Evolutionary conservation across 2,329 filamentous ascomycete species (phyloP).

Genomic region (Aureobasidium uvarum): DNA sequence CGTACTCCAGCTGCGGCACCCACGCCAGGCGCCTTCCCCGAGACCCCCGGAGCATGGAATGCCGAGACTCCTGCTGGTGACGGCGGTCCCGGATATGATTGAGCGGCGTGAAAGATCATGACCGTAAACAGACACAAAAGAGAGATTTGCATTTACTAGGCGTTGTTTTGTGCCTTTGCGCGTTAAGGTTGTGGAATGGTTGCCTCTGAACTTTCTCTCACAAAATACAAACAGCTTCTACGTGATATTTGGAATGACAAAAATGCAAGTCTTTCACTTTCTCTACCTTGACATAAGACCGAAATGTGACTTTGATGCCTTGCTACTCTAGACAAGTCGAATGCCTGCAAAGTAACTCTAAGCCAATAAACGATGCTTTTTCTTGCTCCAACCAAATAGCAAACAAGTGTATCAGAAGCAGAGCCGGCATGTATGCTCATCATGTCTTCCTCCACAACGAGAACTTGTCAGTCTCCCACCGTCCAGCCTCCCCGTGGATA

Average conservation of each 20-base stretch:
- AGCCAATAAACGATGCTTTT: not conserved
- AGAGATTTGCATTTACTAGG: not conserved
- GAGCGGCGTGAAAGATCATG: conserved; percentile 19
- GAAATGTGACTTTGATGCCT: not conserved
- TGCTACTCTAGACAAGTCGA: not conserved
- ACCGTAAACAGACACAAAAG: not conserved
- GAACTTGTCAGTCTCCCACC: no score
- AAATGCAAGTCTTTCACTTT: not conserved
- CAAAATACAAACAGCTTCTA: not conserved
- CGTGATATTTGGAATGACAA: not conserved
- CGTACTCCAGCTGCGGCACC: conserved; percentile 53
- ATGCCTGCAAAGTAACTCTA: not conserved
- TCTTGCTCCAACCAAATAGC: not conserved
- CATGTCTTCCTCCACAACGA: not conserved
- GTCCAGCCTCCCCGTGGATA: no score
- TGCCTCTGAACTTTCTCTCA: not conserved
- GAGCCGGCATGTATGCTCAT: not conserved
- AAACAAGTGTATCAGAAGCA: not conserved
- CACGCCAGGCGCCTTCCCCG: conserved; percentile 58
- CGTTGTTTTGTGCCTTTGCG: not conserved
- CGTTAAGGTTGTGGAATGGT: not conserved
- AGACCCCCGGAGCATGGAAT: conserved; percentile 50
- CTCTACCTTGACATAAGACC: not conserved
- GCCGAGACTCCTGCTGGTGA: conserved; percentile 57
- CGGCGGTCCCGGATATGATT: conserved; percentile 47